Evolutionary conservation across 306 rosid species (phyloP).

Genomic region (Quercus aquifolioides): DNA sequence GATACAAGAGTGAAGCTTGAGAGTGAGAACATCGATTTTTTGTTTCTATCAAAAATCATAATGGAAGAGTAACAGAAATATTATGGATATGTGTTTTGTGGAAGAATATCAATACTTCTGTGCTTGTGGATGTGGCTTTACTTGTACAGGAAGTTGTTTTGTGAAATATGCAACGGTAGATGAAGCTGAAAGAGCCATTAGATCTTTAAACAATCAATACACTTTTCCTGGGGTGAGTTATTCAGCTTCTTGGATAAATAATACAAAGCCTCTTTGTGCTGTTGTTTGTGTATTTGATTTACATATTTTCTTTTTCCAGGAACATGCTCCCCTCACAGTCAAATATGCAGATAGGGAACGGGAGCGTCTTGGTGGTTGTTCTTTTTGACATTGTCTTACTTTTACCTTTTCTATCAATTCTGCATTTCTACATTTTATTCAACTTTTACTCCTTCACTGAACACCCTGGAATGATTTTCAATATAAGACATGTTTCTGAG

Average conservation of each 20-base stretch:
- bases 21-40: neutral
- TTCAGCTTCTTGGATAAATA: slow-evolving; percentile 1
- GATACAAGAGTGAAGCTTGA: neutral
- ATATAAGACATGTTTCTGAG: too few relatives aligned
- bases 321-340: slow-evolving; percentile 55
- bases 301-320: slow-evolving; percentile 42
- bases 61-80: neutral
- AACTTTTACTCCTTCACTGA: slow-evolving; percentile 6
- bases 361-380: slow-evolving; percentile 62
- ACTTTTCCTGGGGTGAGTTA: slow-evolving; percentile 76
- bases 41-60: neutral
- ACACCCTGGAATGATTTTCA: neutral
- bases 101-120: slow-evolving; percentile 11
- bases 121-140: slow-evolving; percentile 25
- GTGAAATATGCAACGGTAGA: slow-evolving; percentile 66
- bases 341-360: slow-evolving; percentile 68
- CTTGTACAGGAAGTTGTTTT: slow-evolving; percentile 74
- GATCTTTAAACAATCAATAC: slow-evolving; percentile 64
- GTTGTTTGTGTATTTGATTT: slow-evolving; percentile 17
- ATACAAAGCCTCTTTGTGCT: slow-evolving; percentile 12
- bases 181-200: slow-evolving; percentile 78
- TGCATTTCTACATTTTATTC: neutral
- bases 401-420: slow-evolving; percentile 4
- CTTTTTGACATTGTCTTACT: neutral
- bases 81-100: neutral